Evolutionary conservation across 2,329 filamentous ascomycete species (phyloP), one percentile per base, ranked within the genome.

Genomic region (Aspergillus cejpii): DNA sequence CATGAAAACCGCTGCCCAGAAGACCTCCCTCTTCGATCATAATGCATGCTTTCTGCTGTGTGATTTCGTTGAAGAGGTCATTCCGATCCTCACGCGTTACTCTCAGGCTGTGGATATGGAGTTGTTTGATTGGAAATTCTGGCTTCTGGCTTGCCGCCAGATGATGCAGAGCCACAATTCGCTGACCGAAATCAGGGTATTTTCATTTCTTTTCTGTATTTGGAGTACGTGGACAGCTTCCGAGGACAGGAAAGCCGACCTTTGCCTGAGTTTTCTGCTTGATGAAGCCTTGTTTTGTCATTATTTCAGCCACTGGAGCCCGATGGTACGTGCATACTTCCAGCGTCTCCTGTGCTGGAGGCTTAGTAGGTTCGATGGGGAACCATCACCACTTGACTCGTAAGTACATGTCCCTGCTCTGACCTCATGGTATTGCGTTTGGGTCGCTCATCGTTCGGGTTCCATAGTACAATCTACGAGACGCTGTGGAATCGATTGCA

Each of bases 221-320:
- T 96, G 90, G 90, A 80, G 84, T 47, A 79, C 81, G 1, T 74
- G 92, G 49, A 75, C 79, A 8, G 74, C 77, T 26, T 78, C 87
- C 43, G 76, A 82, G 2, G 69, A 73, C 40, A 78, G 85, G 39
- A 94, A 91, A 65, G 74, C 78, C 45, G 71, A 76, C 11, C 62
- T 94, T 14, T 94, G 87, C 61, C 58, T 85, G 21, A 79, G 81
- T 17, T 90, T 92, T 73, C 69, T 96, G 29, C 71, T 96, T 10
- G 77, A 82, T 5, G 82, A 85, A 43, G 75, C 82, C 20, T 78
- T 84, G 2, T 95, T 95, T 62, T 81, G 86, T 59, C 80, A 79
- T 49, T 82, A 88, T 49, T 96, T 95, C 69, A 91, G 85, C 60
- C 88, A 95, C 59, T 95, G 90, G 89, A 94, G 87, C 59, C 88